A percentile compares a stretch with the other conserved stretches of the same genome.
phyloP scores from a whole-genome alignment of 352 stramenopile genomes.

The Globisporangium nodosum region DNA sequence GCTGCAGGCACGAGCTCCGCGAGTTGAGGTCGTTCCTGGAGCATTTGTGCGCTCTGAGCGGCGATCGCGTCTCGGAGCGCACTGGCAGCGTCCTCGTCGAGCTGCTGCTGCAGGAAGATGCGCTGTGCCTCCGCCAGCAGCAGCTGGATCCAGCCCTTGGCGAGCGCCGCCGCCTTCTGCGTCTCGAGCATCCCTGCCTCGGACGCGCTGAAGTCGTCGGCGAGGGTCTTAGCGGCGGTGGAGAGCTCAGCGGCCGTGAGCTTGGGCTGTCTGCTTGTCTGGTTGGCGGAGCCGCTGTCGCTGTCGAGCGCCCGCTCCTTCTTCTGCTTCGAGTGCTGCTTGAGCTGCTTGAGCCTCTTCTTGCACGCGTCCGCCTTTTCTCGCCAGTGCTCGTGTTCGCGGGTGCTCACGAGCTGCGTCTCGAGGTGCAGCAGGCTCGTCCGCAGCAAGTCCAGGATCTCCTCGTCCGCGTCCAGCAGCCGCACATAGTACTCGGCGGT shows the following conservation, averaged over 20 bases:
- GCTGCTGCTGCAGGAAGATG: constrained; percentile 25
- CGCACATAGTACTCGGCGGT: constrained; percentile 66
- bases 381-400: constrained; percentile 36
- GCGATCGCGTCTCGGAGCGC: constrained; percentile 20
- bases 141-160: constrained; percentile 38
- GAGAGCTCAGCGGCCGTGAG: constrained; percentile 20
- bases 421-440: constrained; percentile 36
- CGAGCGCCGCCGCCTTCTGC: constrained; percentile 30
- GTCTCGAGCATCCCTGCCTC: constrained; percentile 31
- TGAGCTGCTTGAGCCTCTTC: constrained; percentile 32
- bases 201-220: constrained; percentile 45
- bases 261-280: constrained; percentile 9
- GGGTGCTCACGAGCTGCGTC: constrained; percentile 23
- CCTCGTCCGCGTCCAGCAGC: constrained; percentile 40
- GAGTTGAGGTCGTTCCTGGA: constrained; percentile 25
- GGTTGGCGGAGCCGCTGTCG: neutral
- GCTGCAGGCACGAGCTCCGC: constrained; percentile 27
- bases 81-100: constrained; percentile 19
- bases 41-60: constrained; percentile 22
- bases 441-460: constrained; percentile 44
- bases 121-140: constrained; percentile 37
- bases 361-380: constrained; percentile 42
- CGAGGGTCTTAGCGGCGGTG: constrained; percentile 34
- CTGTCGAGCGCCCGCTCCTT: neutral
- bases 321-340: constrained; percentile 18